A percentile compares a stretch with the other conserved stretches of the same genome.
Conservation (phyloP, 331 rosid genomes). For the Quercus phellos region DNA sequence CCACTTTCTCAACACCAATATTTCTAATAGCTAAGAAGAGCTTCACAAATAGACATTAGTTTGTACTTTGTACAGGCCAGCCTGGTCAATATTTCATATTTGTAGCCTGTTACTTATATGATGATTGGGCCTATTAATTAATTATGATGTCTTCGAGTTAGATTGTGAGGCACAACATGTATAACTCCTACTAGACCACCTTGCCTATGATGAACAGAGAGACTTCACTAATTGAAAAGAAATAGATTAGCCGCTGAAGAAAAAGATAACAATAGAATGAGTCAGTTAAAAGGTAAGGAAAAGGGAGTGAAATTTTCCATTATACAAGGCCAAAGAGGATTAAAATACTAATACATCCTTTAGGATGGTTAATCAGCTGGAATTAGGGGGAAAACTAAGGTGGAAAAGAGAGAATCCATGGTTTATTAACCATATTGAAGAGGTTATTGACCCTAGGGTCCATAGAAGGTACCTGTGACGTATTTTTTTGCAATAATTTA, state of each 20-base stretch:
- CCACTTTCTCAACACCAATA: conserved; percentile 25
- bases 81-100: conserved; percentile 19
- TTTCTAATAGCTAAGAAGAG: not conserved
- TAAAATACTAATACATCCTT: not conserved
- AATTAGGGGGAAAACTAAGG: not conserved
- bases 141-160: not conserved
- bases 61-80: conserved; percentile 14
- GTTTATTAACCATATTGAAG: too few relatives aligned
- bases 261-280: not conserved
- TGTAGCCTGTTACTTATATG: not conserved
- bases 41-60: not conserved
- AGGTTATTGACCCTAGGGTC: too few relatives aligned
- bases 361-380: not conserved
- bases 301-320: too few relatives aligned
- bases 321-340: too few relatives aligned
- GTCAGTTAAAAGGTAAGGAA: not conserved
- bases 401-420: not conserved
- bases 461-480: too few relatives aligned
- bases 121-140: conserved; percentile 21
- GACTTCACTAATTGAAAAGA: not conserved
- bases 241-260: not conserved
- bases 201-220: too few relatives aligned
- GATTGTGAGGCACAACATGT: not conserved
- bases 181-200: not conserved
- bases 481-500: too few relatives aligned